phyloP scores from a whole-genome alignment of 176 grass and related monocot species.

The Rhynchospora pubera region DNA sequence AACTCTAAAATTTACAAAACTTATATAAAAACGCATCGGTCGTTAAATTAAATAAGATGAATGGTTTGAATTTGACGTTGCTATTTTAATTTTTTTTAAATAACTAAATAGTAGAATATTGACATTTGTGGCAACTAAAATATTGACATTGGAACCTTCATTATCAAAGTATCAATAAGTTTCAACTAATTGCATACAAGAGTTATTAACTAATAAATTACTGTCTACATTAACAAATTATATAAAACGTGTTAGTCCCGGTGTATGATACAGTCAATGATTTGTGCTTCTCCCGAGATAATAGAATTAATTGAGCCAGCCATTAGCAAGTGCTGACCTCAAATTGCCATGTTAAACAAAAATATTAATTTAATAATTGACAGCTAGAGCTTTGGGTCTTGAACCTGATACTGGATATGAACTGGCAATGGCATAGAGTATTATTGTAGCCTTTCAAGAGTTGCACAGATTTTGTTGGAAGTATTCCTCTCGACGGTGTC shows the following conservation, averaged over 20 bases:
- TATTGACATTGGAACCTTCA: no score
- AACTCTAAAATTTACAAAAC: no score
- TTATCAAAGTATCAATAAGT: no score
- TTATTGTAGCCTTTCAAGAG: neutral
- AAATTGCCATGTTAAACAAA: neutral
- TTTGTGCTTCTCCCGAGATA: neutral
- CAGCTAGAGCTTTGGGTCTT: neutral
- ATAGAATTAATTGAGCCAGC: constrained; percentile 4
- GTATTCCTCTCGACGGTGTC: neutral
- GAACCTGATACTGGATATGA: constrained; percentile 17
- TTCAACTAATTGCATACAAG: no score
- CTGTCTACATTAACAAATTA: no score
- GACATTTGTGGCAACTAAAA: no score
- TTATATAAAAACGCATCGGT: no score
- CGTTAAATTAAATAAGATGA: no score
- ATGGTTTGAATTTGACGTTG: no score
- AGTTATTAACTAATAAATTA: no score
- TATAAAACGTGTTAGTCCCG: neutral
- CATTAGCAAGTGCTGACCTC: neutral
- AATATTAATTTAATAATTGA: neutral
- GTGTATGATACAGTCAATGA: neutral
- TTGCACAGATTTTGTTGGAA: neutral
- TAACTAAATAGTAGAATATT: no score
- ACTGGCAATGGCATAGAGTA: neutral
- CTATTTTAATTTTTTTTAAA: no score